These are phyloP conservation scores for Suhomyces chickasaworum DNA, from an alignment of 1,139 yeast genomes.

Conservation along the genomic window DNA sequence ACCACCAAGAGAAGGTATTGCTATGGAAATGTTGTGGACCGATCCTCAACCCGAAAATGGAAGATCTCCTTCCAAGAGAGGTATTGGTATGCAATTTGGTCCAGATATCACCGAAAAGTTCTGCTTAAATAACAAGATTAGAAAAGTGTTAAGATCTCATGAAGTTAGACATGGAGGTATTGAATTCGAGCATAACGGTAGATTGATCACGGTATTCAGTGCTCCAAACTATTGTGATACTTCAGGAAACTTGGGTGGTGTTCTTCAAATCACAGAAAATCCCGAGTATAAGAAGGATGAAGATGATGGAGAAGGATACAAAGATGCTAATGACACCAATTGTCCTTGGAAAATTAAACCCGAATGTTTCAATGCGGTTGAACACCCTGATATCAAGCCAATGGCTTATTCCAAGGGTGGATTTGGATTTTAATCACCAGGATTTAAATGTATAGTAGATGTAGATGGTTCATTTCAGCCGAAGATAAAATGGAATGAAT, in stretches of 20 bases:
- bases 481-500: neutral
- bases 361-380: conserved; percentile 72
- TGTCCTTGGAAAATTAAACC: conserved; percentile 54
- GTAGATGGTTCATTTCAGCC: neutral
- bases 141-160: conserved; percentile 88
- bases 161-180: conserved; percentile 94
- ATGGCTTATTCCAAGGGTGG: conserved; percentile 89
- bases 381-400: conserved; percentile 90
- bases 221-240: conserved; percentile 98
- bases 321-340: conserved; percentile 44
- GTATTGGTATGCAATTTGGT: conserved; percentile 95
- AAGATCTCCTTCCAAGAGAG: conserved; percentile 87
- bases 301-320: conserved; percentile 55
- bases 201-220: conserved; percentile 86
- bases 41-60: conserved; percentile 87
- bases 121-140: conserved; percentile 68
- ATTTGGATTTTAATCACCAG: conserved; percentile 38
- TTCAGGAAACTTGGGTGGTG: conserved; percentile 89
- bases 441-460: conserved; percentile 4
- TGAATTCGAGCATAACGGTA: conserved; percentile 82
- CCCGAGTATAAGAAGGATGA: conserved; percentile 29
- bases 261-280: conserved; percentile 60
- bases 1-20: conserved; percentile 89
- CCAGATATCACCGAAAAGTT: conserved; percentile 88
- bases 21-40: conserved; percentile 97